Evolutionary conservation across 192 early-diverging fungal species (phyloP).

Genomic region (Rhizophagus prolifer): DNA sequence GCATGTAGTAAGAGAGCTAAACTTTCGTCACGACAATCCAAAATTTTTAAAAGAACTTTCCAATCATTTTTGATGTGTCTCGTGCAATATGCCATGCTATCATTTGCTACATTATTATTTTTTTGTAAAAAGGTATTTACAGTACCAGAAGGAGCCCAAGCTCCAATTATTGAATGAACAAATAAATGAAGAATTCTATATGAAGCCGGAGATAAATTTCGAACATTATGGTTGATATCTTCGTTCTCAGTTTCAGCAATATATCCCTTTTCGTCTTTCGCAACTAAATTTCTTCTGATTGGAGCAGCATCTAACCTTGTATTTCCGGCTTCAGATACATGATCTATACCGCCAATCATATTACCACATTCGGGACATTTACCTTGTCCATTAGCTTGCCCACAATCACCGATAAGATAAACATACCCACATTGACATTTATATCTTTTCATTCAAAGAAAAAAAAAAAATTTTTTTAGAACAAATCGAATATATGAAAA

Average conservation of each 20-base stretch:
- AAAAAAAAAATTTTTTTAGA: background rate
- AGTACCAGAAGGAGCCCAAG: background rate
- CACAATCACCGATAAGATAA: slow-evolving; percentile 29
- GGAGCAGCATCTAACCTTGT: slow-evolving; percentile 5
- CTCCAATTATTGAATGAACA: slow-evolving; percentile 33
- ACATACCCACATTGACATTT: slow-evolving; percentile 26
- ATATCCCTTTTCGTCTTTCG: slow-evolving; percentile 20
- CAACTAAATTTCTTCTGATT: background rate
- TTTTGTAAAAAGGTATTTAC: background rate
- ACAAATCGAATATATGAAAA: background rate
- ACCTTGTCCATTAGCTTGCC: background rate
- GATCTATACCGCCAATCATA: background rate
- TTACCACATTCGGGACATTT: slow-evolving; percentile 24
- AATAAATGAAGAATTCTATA: slow-evolving; percentile 33
- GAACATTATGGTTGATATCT: slow-evolving; percentile 1
- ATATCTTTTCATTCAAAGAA: background rate
- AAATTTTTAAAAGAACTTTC: slow-evolving; percentile 24
- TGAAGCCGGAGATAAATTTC: slow-evolving; percentile 20
- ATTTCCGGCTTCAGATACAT: background rate
- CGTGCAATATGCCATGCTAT: slow-evolving; percentile 1
- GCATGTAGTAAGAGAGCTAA: slow-evolving; percentile 26
- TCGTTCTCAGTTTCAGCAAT: background rate
- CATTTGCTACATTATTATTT: background rate
- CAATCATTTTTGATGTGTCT: slow-evolving; percentile 31
- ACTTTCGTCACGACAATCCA: slow-evolving; percentile 24